phyloP scores from a whole-genome alignment of 1,139 yeast genomes.

The Taphrina betulina region DNA sequence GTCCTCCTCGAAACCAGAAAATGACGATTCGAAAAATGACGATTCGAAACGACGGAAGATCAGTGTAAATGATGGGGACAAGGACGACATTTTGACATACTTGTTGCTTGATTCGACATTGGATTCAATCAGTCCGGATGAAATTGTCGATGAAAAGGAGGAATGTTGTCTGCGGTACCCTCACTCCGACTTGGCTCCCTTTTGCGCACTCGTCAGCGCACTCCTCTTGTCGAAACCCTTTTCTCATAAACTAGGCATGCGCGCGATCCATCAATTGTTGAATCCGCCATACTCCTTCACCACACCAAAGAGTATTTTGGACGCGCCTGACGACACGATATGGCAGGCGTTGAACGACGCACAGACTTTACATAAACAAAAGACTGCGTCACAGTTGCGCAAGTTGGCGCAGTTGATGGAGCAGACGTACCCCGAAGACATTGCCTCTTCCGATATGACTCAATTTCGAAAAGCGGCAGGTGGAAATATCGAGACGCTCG shows the following conservation, averaged over 20 bases:
- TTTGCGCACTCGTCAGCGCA: conserved; percentile 13
- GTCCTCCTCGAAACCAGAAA: background rate
- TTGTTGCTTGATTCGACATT: conserved; percentile 17
- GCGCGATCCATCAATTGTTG: conserved; percentile 3
- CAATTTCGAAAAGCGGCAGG: conserved; percentile 2
- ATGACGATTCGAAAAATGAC: background rate
- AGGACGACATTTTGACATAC: conserved; percentile 4
- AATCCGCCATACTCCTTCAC: conserved; percentile 7
- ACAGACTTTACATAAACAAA: conserved; percentile 7
- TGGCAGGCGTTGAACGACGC: conserved; percentile 22
- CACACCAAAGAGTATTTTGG: conserved; percentile 4
- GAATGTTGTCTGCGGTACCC: conserved; percentile 5
- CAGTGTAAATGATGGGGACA: too few species aligned
- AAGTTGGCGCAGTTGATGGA: background rate
- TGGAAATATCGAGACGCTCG: conserved; percentile 1
- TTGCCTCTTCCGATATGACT: background rate
- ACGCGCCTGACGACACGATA: conserved; percentile 3
- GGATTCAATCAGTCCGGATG: conserved; percentile 14
- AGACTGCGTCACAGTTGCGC: conserved; percentile 14
- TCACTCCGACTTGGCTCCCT: conserved; percentile 11
- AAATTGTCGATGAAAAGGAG: conserved; percentile 4
- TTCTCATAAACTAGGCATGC: conserved; percentile 16
- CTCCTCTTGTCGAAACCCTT: conserved; percentile 17
- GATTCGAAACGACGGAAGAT: too few species aligned
- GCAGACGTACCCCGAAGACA: conserved; percentile 10